phyloP scores from a whole-genome alignment of 345 rosid genomes.

The Arabidopsis arenosa region DNA sequence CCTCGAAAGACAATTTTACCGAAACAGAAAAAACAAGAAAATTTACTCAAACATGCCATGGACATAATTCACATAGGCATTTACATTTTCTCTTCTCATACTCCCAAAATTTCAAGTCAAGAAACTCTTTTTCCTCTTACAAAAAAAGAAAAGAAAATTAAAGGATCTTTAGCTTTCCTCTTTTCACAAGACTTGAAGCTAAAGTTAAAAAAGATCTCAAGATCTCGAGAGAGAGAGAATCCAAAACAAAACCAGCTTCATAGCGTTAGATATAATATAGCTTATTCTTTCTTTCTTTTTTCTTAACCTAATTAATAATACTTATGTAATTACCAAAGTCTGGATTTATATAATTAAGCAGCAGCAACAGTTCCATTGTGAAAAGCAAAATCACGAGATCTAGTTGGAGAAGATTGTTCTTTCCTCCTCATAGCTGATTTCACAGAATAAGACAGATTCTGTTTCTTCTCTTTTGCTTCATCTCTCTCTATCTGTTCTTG shows the following conservation, averaged over 20 bases:
- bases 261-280: background rate
- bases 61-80: conserved; percentile 36
- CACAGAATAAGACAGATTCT: conserved; percentile 71
- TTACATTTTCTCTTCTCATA: conserved; percentile 31
- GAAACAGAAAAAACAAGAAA: background rate
- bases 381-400: conserved; percentile 42
- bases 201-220: conserved; percentile 25
- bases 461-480: conserved; percentile 65
- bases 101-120: conserved; percentile 28
- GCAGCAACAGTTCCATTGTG: conserved; percentile 46
- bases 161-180: conserved; percentile 26
- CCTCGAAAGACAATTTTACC: background rate
- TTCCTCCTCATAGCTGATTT: conserved; percentile 56
- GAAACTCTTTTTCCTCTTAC: background rate
- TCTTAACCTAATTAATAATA: conserved; percentile 33
- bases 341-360: conserved; percentile 30
- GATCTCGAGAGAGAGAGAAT: conserved; percentile 5
- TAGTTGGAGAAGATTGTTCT: conserved; percentile 45
- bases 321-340: background rate
- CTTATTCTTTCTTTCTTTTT: background rate
- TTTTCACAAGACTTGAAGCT: conserved; percentile 21
- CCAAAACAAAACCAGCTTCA: conserved; percentile 32
- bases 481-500: conserved; percentile 82
- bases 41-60: conserved; percentile 36
- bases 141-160: background rate